Base-by-base conservation (phyloP, 208 protist species). In the Leishmania martiniquensis region DNA sequence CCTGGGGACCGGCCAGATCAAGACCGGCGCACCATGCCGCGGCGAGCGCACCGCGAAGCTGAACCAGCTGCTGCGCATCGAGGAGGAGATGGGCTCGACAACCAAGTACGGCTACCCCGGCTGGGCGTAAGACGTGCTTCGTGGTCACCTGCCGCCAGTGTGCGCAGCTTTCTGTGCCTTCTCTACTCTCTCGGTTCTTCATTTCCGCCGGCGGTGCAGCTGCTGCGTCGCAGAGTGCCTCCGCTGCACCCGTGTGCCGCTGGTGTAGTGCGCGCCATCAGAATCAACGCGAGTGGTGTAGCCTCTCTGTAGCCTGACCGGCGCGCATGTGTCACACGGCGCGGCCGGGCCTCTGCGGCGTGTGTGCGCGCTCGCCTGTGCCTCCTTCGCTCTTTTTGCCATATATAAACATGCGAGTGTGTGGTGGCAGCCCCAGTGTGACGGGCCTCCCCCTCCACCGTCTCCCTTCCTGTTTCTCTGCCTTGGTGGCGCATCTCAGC, bases 21-120 rank as follows among this genome's bases (percentile, higher is more conserved):
- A 99, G 95, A 99, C 99, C 51, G 99, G 99, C 76, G 99, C 99
- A n/a, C 98, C 99, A 39, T 99, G 97, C 88, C 89, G 99, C 72
- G 96, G 93, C 52, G 99, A 99, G 91, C 93, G 99, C 82, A 95
- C 98, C 1, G 98, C 98, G 59, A 99, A 99, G 92, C 99, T 99
- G 95, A 99, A 99, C 92, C 98, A 99, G 90, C 90, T 99, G 17
- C 93, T 99, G 25, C 98, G 99, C 82, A 99, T 99, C 86, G 98
- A 99, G 87, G 98, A 99, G 87, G 96, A 99, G 83, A 78, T 99
- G 34, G 95, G 87, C 57, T 82, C 81, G 39, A 34, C 72, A 37
- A 89, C 91, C 59, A 89, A 88, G 80, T 98, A 93, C 83, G 92
- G 92, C 66, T 96, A 83, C 77, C 89, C 90, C 70, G 89, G 81